These are phyloP conservation scores for Tetrahymena thermophila DNA, from an alignment of 73 alveolate species.

Conservation along the genomic window DNA sequence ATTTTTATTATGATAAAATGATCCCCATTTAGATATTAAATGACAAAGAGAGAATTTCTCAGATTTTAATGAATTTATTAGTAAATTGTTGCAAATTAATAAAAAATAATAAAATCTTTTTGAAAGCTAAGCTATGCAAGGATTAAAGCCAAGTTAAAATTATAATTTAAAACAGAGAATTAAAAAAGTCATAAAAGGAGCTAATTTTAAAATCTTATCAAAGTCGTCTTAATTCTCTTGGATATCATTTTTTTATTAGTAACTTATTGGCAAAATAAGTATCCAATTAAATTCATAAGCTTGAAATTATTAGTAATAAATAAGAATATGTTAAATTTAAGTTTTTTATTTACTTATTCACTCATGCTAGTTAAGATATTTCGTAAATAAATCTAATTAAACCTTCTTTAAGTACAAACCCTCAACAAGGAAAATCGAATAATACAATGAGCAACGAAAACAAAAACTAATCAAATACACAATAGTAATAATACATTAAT, in stretches of 20 bases:
- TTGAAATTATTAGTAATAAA: neutral
- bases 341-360: neutral
- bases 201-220: neutral
- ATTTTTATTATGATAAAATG: neutral
- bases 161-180: neutral
- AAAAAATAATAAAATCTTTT: neutral
- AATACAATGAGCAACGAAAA: neutral
- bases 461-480: neutral
- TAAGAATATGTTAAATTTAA: neutral
- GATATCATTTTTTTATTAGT: neutral
- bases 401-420: neutral
- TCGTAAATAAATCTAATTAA: neutral
- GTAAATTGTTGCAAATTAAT: neutral
- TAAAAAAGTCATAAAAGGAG: neutral
- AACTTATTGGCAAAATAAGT: neutral
- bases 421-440: neutral
- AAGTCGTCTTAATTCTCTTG: neutral
- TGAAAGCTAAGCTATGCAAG: neutral
- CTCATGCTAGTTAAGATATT: neutral
- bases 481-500: neutral
- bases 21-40: neutral
- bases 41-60: neutral
- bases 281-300: neutral
- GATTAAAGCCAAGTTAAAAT: neutral
- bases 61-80: neutral